Percentiles rank a stretch among this genome's conserved stretches.
These are phyloP conservation scores for Ophidiomyces ophidiicola DNA, from an alignment of 2,329 filamentous ascomycete species.

Conservation along the genomic window DNA sequence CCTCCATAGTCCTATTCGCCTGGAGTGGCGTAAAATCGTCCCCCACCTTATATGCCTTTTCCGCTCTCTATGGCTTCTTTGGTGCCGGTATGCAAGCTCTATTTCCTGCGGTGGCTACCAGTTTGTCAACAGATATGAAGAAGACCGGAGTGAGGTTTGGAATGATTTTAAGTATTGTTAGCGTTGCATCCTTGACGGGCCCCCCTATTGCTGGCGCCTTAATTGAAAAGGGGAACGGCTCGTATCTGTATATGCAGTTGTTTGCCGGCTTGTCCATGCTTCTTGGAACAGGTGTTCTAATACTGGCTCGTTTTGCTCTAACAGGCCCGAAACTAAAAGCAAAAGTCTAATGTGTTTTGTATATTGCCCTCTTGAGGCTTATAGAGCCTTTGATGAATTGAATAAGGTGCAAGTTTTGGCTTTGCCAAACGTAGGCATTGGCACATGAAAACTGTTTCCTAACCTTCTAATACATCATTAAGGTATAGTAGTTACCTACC, in stretches of 20 bases:
- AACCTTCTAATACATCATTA: no score
- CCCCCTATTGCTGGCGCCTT: slow-evolving; percentile 45
- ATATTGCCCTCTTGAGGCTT: no score
- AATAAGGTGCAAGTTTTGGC: no score
- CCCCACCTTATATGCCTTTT: slow-evolving; percentile 49
- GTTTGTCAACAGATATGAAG: slow-evolving; percentile 41
- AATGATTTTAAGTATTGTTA: slow-evolving; percentile 43
- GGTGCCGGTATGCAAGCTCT: slow-evolving; percentile 53
- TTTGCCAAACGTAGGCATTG: no score
- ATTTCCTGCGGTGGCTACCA: slow-evolving; percentile 51
- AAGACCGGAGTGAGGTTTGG: slow-evolving; percentile 47
- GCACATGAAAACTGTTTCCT: no score
- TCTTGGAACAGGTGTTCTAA: slow-evolving; percentile 33
- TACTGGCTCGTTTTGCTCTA: slow-evolving; percentile 31
- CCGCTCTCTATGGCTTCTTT: slow-evolving; percentile 51
- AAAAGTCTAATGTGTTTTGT: slow-evolving; percentile 27
- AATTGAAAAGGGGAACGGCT: slow-evolving; percentile 35
- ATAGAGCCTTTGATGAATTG: no score
- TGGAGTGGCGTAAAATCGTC: slow-evolving; percentile 48
- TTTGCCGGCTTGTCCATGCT: slow-evolving; percentile 39
- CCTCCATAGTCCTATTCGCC: slow-evolving; percentile 36
- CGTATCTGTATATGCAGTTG: slow-evolving; percentile 41
- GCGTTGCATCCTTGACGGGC: slow-evolving; percentile 43
- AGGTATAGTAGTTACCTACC: no score
- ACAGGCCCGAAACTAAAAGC: slow-evolving; percentile 25